Base-by-base conservation (phyloP, 805 yeast species). In the Pichia californica region DNA sequence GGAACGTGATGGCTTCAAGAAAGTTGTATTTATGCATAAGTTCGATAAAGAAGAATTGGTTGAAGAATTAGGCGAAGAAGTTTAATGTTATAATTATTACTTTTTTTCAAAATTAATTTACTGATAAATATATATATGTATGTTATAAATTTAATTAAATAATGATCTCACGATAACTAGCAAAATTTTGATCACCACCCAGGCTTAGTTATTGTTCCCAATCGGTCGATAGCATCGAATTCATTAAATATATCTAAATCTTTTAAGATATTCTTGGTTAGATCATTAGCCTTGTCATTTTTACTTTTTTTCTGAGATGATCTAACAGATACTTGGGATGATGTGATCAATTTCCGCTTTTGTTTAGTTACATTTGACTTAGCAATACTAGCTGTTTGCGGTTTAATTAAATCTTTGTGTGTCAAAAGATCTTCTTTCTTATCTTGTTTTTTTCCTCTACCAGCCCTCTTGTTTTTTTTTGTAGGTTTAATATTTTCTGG, bases 21-120 rank as follows among this genome's bases (percentile, higher is more conserved):
- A 80, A 2, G 70, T 73, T 5, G 79, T 77, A 53, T 77, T 79
- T 55, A 82, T 83, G 83, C 91, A 84, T 61, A 70, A 77, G 43
- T 71, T 84, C 44, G 65, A 78, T 43, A 70, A 71, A 36, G 74
- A 72, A 5, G 79, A 79, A 45, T 57, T 83, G 4, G 50, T 70
- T 13, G 77, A 74, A 18, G 83, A 76, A 51, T 65, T 82, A 21
- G 57, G 54, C 26, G 68, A 68, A 49, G 61, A 62, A 35, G 30
- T 63, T 44, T 62, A 41, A 45, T 16, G 11, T 13, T 2, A 23
- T 7, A 23, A 31, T 19, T 31, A 10, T 31, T 23, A 23, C 9
- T 23, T 23, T 2, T 23, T 23, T 23, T 23, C 9, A 21, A 6
- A 7, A 7, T 23, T 9, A 23, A 23, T 23, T 23, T 9, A 23